Evolutionary conservation across 164 flowering plant genomes (phyloP).

Genomic region (Litsea cubeba): DNA sequence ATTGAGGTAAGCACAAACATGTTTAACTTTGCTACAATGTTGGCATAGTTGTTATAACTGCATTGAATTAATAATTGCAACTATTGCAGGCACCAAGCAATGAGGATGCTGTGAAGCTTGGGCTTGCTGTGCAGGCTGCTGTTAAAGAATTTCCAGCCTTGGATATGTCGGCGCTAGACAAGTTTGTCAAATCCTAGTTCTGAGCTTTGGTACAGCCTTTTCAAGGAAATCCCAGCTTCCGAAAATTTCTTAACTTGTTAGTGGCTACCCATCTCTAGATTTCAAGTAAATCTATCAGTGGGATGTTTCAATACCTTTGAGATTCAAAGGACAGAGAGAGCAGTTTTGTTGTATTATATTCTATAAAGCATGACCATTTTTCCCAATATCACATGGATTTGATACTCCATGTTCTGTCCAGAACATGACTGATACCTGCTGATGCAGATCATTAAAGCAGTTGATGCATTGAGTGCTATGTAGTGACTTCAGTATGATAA

Average conservation of each 20-base stretch:
- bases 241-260: too few species aligned
- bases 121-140: constrained; percentile 60
- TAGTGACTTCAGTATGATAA: neutral
- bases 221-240: neutral
- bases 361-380: too few species aligned
- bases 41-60: neutral
- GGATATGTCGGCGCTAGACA: constrained; percentile 65
- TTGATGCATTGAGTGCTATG: neutral
- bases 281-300: neutral
- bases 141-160: constrained; percentile 69
- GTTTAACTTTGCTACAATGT: neutral
- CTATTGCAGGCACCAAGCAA: constrained; percentile 58
- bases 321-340: too few species aligned
- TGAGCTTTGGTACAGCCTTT: neutral
- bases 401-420: neutral
- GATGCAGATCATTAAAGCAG: neutral
- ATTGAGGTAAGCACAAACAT: constrained; percentile 57
- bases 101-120: constrained; percentile 80
- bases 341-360: too few species aligned
- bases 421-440: neutral
- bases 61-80: neutral
- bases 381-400: too few species aligned
- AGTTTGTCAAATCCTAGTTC: constrained; percentile 36
- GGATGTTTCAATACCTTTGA: neutral
- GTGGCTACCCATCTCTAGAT: neutral